Conservation (phyloP, 371 early-diverging fungal species). For the Mortierella sp. region DNA sequence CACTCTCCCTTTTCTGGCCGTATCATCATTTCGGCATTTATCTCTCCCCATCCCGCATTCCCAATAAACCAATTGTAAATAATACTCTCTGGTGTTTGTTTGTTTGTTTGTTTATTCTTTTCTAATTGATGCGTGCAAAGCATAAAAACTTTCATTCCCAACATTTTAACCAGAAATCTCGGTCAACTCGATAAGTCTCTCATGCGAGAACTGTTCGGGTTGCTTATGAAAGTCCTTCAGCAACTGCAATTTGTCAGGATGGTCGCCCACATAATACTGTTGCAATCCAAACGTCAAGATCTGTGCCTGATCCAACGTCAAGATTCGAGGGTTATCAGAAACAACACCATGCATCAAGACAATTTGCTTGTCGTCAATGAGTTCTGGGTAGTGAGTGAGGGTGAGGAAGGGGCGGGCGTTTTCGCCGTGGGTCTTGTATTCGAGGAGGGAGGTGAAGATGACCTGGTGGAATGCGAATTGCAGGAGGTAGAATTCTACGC, state of each 20-base stretch:
- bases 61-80: background rate
- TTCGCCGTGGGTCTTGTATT: constrained; percentile 89
- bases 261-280: constrained; percentile 90
- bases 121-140: background rate
- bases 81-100: too few species aligned
- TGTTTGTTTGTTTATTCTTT: background rate
- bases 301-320: constrained; percentile 85
- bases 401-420: constrained; percentile 90
- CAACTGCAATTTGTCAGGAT: constrained; percentile 72
- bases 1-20: background rate
- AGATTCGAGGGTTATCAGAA: constrained; percentile 66
- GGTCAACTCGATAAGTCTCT: constrained; percentile 76
- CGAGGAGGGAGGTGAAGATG: constrained; percentile 90
- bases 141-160: background rate
- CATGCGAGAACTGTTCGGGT: constrained; percentile 85
- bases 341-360: constrained; percentile 95
- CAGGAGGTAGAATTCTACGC: constrained; percentile 90
- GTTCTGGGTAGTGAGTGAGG: constrained; percentile 91
- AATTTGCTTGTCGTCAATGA: constrained; percentile 82
- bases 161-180: constrained; percentile 61
- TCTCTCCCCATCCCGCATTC: background rate
- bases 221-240: constrained; percentile 85
- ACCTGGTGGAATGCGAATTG: constrained; percentile 89
- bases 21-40: too few species aligned
- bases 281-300: constrained; percentile 88